A percentile compares a stretch with the other conserved stretches of the same genome.
Evolutionary conservation across 371 early-diverging fungal species (phyloP).

Genomic region (Lichtheimia ornata): DNA sequence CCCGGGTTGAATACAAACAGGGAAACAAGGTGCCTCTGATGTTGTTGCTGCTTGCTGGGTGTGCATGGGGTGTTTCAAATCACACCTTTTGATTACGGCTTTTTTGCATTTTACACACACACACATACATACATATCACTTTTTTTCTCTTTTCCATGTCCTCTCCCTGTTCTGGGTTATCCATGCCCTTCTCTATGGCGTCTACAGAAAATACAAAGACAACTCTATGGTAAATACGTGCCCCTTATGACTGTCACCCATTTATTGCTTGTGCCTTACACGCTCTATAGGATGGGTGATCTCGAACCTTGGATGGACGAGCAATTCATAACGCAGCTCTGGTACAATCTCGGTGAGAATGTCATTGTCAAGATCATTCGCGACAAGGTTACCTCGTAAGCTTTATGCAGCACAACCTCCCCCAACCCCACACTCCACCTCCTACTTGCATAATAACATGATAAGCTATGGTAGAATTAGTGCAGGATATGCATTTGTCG

Average conservation of each 20-base stretch:
- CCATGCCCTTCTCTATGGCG: conserved; percentile 1
- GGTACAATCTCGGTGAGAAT: conserved; percentile 68
- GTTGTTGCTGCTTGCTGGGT: neutral
- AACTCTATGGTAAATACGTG: conserved; percentile 12
- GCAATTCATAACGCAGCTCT: conserved; percentile 67
- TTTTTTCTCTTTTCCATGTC: conserved; percentile 6
- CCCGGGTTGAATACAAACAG: conserved; percentile 5
- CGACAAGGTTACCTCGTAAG: conserved; percentile 72
- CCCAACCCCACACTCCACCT: no score
- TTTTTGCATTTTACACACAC: neutral
- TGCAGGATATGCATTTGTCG: conserved; percentile 80
- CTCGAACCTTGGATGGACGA: conserved; percentile 89
- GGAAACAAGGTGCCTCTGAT: neutral
- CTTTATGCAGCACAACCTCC: neutral
- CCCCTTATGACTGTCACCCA: neutral
- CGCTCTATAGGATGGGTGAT: conserved; percentile 73
- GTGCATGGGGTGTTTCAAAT: conserved; percentile 7
- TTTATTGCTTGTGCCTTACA: neutral
- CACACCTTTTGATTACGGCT: neutral
- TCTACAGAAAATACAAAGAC: conserved; percentile 10
- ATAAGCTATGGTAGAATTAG: conserved; percentile 35
- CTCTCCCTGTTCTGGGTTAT: conserved; percentile 2
- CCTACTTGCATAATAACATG: neutral
- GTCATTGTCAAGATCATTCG: conserved; percentile 86
- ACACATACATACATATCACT: conserved; percentile 3